These are phyloP conservation scores for Symbiodinium pilosum DNA, from an alignment of 73 alveolate genomes.

Conservation along the genomic window DNA sequence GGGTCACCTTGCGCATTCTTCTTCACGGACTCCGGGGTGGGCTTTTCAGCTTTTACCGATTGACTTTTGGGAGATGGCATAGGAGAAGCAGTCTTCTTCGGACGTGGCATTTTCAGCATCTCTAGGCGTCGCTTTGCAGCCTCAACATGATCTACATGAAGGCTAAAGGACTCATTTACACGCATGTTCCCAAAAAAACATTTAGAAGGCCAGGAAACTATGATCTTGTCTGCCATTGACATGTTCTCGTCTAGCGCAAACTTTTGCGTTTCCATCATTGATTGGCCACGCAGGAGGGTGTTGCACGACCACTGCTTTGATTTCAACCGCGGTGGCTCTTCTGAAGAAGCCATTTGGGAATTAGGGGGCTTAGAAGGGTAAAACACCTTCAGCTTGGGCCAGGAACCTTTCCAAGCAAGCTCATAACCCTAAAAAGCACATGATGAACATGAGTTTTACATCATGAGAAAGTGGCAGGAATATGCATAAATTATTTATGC, in stretches of 20 bases:
- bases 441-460: no score
- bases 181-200: no score
- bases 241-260: background rate
- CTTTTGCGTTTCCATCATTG: background rate
- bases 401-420: no score
- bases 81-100: no score
- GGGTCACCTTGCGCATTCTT: no score
- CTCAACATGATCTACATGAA: no score
- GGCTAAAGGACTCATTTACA: no score
- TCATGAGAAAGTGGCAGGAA: background rate
- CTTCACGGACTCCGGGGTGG: no score
- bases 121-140: background rate
- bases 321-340: background rate
- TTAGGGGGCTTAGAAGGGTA: no score
- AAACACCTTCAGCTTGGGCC: background rate
- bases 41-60: no score
- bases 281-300: background rate
- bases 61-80: no score
- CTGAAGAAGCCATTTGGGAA: background rate
- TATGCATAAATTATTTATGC: background rate
- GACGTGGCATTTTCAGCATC: background rate
- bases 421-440: no score
- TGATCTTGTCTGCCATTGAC: background rate
- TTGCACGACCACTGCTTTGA: background rate
- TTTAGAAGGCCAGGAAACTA: background rate